These are phyloP conservation scores for Glebionis coronaria DNA, from an alignment of 129 eudicot species.

Conservation along the genomic window DNA sequence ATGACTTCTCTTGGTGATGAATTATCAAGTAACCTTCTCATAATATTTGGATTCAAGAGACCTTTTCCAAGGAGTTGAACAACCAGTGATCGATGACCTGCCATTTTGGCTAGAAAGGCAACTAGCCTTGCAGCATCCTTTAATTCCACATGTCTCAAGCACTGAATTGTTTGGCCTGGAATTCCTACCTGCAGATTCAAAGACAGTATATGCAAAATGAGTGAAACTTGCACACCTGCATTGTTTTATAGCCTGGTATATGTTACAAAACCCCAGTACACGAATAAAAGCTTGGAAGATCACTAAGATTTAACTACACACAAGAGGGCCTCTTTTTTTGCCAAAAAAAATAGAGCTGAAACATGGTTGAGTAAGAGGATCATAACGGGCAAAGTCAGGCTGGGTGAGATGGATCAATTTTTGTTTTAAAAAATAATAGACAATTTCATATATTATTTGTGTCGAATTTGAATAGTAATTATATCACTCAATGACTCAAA, in stretches of 20 bases:
- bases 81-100: conserved; percentile 60
- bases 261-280: background rate
- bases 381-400: background rate
- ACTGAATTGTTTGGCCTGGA: conserved; percentile 56
- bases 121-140: conserved; percentile 78
- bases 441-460: background rate
- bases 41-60: conserved; percentile 60
- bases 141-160: conserved; percentile 71
- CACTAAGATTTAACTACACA: background rate
- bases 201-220: background rate
- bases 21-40: conserved; percentile 62
- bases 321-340: background rate
- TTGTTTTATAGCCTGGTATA: background rate
- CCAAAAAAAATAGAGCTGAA: too few species aligned
- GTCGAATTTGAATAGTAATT: background rate
- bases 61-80: conserved; percentile 76
- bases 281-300: background rate
- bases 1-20: conserved; percentile 86
- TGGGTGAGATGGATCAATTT: background rate
- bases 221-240: background rate
- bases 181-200: conserved; percentile 55
- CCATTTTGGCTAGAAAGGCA: conserved; percentile 91
- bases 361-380: background rate
- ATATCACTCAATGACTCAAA: too few species aligned
- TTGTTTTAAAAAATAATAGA: background rate